phyloP scores from a whole-genome alignment of 1,139 yeast genomes.

The Candida sp. region DNA sequence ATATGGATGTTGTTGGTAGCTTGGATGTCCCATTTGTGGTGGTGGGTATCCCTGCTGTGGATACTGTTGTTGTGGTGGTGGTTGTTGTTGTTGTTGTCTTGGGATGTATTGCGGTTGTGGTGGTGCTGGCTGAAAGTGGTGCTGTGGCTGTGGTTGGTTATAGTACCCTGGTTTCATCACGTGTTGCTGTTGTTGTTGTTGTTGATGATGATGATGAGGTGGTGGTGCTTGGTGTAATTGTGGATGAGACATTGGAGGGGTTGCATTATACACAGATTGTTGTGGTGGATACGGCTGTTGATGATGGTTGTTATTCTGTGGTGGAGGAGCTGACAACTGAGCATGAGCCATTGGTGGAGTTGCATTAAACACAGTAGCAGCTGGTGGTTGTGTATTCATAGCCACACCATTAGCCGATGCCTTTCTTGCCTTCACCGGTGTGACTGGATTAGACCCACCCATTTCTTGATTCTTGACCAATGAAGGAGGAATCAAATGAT shows the following conservation, averaged over 20 bases:
- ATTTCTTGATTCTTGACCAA: neutral
- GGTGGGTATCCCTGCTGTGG: slow-evolving; percentile 3
- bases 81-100: slow-evolving; percentile 1
- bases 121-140: slow-evolving; percentile 3
- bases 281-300: neutral
- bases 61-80: neutral
- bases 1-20: neutral
- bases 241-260: neutral
- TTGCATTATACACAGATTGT: neutral
- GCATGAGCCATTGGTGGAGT: slow-evolving; percentile 8
- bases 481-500: slow-evolving; percentile 15
- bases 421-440: neutral
- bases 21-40: slow-evolving; percentile 5
- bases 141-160: neutral
- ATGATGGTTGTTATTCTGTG: neutral
- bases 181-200: neutral
- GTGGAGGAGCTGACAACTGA: neutral
- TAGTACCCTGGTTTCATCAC: neutral
- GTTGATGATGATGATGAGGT: neutral
- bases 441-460: neutral
- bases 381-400: neutral
- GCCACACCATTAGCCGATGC: neutral
- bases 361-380: slow-evolving; percentile 4
- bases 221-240: neutral
- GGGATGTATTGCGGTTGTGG: slow-evolving; percentile 6